Percentiles rank a stretch among this genome's conserved stretches.
Evolutionary conservation across 306 rosid genomes (phyloP).

Genomic region (Cicer arietinum): DNA sequence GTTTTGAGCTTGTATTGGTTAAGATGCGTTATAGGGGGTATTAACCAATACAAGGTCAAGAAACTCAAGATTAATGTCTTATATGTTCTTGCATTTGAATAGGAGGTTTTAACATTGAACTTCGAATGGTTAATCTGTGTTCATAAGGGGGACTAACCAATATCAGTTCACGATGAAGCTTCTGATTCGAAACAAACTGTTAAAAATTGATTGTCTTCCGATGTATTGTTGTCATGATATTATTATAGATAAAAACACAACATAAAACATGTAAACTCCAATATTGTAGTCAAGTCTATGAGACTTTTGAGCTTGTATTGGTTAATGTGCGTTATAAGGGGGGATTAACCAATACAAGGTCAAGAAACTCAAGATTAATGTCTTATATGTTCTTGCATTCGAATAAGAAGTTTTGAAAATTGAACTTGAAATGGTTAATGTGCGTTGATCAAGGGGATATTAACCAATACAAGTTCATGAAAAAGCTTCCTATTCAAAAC

Average conservation of each 20-base stretch:
- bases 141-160: conserved; percentile 17
- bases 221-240: conserved; percentile 5
- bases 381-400: background rate
- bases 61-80: background rate
- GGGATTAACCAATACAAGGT: conserved; percentile 44
- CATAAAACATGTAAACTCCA: background rate
- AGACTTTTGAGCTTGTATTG: conserved; percentile 45
- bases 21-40: conserved; percentile 41
- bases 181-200: background rate
- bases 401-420: conserved; percentile 2
- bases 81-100: background rate
- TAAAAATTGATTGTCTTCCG: background rate
- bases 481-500: background rate
- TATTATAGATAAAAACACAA: background rate
- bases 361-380: conserved; percentile 18
- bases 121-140: conserved; percentile 45
- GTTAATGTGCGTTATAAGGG: conserved; percentile 46
- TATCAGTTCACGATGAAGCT: background rate
- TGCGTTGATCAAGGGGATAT: conserved; percentile 28
- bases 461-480: conserved; percentile 15
- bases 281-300: background rate
- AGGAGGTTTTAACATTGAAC: conserved; percentile 28
- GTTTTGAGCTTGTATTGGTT: conserved; percentile 50
- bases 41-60: conserved; percentile 48
- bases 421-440: conserved; percentile 48